A percentile compares a stretch with the other conserved stretches of the same genome.
Evolutionary conservation across 805 yeast species (phyloP).

Genomic region (Yarrowia bubula): DNA sequence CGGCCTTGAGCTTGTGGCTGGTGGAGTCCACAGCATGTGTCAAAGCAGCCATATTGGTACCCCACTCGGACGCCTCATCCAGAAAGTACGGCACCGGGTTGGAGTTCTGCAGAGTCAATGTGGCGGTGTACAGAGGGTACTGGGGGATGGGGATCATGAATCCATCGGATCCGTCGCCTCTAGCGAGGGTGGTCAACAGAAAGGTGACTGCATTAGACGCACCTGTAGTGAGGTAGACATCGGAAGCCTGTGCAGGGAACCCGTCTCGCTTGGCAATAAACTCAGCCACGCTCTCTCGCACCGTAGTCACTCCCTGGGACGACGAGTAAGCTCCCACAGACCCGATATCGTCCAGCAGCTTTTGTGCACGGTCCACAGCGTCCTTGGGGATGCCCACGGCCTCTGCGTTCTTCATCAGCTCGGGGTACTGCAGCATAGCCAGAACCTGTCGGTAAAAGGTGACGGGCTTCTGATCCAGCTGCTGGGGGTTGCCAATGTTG

Average conservation of each 20-base stretch:
- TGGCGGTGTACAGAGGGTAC: slow-evolving; percentile 96
- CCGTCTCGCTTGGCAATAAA: slow-evolving; percentile 83
- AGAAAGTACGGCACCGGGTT: slow-evolving; percentile 83
- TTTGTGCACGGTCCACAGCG: slow-evolving; percentile 67
- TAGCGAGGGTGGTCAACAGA: slow-evolving; percentile 66
- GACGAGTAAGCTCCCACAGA: slow-evolving; percentile 94
- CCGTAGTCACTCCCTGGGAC: slow-evolving; percentile 78
- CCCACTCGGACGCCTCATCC: slow-evolving; percentile 81
- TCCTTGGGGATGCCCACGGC: slow-evolving; percentile 55
- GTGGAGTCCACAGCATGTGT: slow-evolving; percentile 31
- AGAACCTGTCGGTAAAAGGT: slow-evolving; percentile 94
- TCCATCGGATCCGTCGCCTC: slow-evolving; percentile 65
- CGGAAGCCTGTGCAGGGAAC: slow-evolving; percentile 59
- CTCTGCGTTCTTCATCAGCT: slow-evolving; percentile 46
- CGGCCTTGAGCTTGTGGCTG: slow-evolving; percentile 57
- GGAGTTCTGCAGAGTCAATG: slow-evolving; percentile 78
- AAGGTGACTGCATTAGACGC: slow-evolving; percentile 93
- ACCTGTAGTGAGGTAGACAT: slow-evolving; percentile 85
- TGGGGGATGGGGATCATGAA: slow-evolving; percentile 95
- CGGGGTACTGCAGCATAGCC: slow-evolving; percentile 82
- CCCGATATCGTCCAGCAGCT: slow-evolving; percentile 60
- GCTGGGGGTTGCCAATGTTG: slow-evolving; percentile 98
- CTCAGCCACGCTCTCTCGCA: slow-evolving; percentile 75
- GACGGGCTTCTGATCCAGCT: slow-evolving; percentile 87
- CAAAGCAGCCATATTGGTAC: slow-evolving; percentile 61